These are phyloP conservation scores for Candida frijolesensis DNA, from an alignment of 1,139 yeast species.

Conservation along the genomic window DNA sequence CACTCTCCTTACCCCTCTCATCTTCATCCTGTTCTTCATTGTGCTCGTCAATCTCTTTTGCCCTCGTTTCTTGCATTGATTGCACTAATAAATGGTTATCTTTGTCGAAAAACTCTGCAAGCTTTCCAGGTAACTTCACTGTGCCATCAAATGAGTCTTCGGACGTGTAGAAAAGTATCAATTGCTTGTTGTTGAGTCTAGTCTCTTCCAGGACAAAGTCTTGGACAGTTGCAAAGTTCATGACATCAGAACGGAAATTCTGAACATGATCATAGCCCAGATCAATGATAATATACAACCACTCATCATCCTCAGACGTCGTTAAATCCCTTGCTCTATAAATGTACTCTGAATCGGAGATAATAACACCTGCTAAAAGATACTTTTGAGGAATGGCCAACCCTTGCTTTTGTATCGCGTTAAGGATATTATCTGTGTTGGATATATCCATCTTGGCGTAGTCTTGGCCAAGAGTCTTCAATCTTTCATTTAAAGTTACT, in stretches of 20 bases:
- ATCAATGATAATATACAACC: conserved; percentile 21
- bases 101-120: conserved; percentile 19
- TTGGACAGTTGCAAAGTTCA: conserved; percentile 24
- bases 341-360: conserved; percentile 33
- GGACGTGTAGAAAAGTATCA: conserved; percentile 24
- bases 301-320: conserved; percentile 14
- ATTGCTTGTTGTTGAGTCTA: conserved; percentile 17
- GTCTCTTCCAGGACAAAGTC: conserved; percentile 19
- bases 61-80: conserved; percentile 7
- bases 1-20: not conserved
- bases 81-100: conserved; percentile 21
- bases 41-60: not conserved
- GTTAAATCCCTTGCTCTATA: conserved; percentile 18
- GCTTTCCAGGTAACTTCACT: conserved; percentile 15
- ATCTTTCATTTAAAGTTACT: conserved; percentile 18
- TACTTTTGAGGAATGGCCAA: conserved; percentile 23
- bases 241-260: conserved; percentile 22
- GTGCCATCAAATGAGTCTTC: conserved; percentile 13
- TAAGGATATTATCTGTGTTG: conserved; percentile 24
- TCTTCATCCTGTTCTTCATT: not conserved
- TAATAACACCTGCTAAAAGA: conserved; percentile 28
- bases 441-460: conserved; percentile 26
- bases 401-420: conserved; percentile 12
- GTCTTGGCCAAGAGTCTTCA: conserved; percentile 20
- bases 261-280: conserved; percentile 16